phyloP scores from a whole-genome alignment of 768 basidiomycete species.

The Auricularia sp. region DNA sequence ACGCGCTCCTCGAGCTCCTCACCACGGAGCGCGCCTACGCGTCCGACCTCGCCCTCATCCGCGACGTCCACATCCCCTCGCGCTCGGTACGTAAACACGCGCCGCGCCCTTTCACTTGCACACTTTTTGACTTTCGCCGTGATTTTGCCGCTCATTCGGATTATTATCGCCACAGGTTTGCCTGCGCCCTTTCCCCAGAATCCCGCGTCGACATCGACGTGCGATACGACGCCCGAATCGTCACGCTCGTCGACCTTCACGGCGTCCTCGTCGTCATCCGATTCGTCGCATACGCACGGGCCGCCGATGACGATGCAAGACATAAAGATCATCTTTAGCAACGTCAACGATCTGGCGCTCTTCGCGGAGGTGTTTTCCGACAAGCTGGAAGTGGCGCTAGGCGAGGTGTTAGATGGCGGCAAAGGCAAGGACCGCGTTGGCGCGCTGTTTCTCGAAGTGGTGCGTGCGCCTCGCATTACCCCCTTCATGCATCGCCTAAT shows the following conservation, averaged over 20 bases:
- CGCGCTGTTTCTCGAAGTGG: slow-evolving; percentile 55
- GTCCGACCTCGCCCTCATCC: slow-evolving; percentile 69
- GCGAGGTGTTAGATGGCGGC: slow-evolving; percentile 50
- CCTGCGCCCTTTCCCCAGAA: slow-evolving; percentile 11
- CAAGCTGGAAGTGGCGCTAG: slow-evolving; percentile 55
- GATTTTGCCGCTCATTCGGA: neutral
- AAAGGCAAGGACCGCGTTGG: slow-evolving; percentile 62
- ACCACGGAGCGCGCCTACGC: slow-evolving; percentile 75
- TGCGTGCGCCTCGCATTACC: slow-evolving; percentile 27
- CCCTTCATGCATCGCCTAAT: neutral
- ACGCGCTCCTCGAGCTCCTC: slow-evolving; percentile 68
- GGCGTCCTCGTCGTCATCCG: slow-evolving; percentile 39
- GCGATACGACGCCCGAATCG: neutral
- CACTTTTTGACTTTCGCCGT: slow-evolving; percentile 30
- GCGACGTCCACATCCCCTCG: slow-evolving; percentile 68
- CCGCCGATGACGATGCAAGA: slow-evolving; percentile 67
- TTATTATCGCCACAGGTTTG: neutral
- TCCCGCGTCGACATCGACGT: slow-evolving; percentile 20
- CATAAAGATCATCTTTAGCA: slow-evolving; percentile 61
- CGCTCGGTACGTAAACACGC: slow-evolving; percentile 42
- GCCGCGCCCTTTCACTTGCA: neutral
- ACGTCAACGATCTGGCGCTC: slow-evolving; percentile 62
- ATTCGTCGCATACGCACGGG: slow-evolving; percentile 11
- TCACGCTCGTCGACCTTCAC: slow-evolving; percentile 20
- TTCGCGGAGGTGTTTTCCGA: slow-evolving; percentile 61